These are phyloP conservation scores for Phytophthora idaei DNA, from an alignment of 352 stramenopile genomes.

Conservation along the genomic window DNA sequence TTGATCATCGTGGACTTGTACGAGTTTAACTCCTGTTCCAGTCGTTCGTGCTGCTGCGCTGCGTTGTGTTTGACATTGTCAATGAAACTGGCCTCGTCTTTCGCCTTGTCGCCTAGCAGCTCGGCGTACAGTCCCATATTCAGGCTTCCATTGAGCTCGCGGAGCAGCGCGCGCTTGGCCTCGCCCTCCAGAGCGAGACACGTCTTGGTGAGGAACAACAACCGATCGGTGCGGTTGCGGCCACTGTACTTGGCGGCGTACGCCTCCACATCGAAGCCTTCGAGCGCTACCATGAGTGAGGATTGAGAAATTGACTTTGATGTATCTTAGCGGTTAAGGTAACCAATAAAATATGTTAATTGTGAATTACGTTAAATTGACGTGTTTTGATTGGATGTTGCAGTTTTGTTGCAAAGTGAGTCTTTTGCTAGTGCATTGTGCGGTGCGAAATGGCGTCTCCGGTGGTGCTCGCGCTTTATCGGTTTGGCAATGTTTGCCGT, in stretches of 20 bases:
- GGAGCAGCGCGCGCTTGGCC: conserved; percentile 55
- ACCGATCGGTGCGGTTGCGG: conserved; percentile 73
- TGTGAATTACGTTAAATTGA: background rate
- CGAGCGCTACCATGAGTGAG: conserved; percentile 15
- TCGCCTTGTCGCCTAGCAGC: conserved; percentile 52
- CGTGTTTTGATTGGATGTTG: conserved; percentile 8
- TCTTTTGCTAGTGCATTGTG: background rate
- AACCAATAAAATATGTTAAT: conserved; percentile 1
- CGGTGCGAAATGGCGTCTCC: conserved; percentile 22
- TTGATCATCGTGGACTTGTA: conserved; percentile 94
- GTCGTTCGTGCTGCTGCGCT: conserved; percentile 72
- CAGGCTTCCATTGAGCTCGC: conserved; percentile 62
- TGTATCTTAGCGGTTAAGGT: conserved; percentile 10
- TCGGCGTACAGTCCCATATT: conserved; percentile 80
- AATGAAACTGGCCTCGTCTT: conserved; percentile 52
- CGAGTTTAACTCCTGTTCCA: conserved; percentile 90
- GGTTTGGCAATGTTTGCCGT: conserved; percentile 11
- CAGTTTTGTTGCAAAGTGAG: background rate
- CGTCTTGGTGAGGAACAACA: conserved; percentile 71
- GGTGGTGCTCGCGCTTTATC: conserved; percentile 41
- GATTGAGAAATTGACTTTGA: conserved; percentile 3
- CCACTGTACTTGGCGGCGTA: conserved; percentile 86
- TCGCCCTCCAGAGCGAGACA: conserved; percentile 54
- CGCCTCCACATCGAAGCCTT: conserved; percentile 82
- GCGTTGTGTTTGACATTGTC: conserved; percentile 72